Base-by-base conservation (phyloP, 768 basidiomycete species). In the Amanita phalloides region DNA sequence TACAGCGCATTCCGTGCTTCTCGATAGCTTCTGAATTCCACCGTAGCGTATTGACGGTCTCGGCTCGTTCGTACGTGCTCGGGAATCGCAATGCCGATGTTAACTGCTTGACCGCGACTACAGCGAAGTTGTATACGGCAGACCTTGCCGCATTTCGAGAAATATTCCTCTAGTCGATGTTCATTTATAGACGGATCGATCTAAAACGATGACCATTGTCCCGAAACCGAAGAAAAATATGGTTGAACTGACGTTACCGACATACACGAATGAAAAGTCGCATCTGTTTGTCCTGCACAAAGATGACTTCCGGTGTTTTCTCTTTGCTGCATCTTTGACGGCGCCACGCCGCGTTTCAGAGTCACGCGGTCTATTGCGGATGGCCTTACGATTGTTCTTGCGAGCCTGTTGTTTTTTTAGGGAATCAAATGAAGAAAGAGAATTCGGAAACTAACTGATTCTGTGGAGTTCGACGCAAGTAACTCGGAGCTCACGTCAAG, bases 171-270 rank as follows among this genome's bases (percentile, higher is more conserved):
- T 25, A 79, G 61, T 7, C 62, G 58, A 4, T 59, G 55, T 43
- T 66, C 62, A 17, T 62, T 68, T 45, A 73, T 68, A 2, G 62
- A 57, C 8, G 71, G 64, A 39, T 67, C 60, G 28, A 73, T 45
- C 70, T 72, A 54, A 32, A 44, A 49, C 35, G 42, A 51, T 32
- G 20, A 41, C 30, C 48, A 53, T 56, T 20, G 9, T 49, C 30
- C 49, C 41, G 30, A 9, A 21, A 43, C 42, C 48, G 6, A 23
- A 39, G 45, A 32, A 8, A 30, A 7, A 35, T 5, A 4, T 10
- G 17, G 33, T 46, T 21, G 9, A 11, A 67, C 80, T 55, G 57
- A 85, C 84, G 60, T 85, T 85, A 37, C 84, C 83, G 17, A 83
- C 77, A 56, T 70, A 84, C 21, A 79, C 70, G 53, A 66, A 68